Evolutionary conservation across 2,329 filamentous ascomycete genomes (phyloP).

Genomic region (Neofusicoccum laricinum): DNA sequence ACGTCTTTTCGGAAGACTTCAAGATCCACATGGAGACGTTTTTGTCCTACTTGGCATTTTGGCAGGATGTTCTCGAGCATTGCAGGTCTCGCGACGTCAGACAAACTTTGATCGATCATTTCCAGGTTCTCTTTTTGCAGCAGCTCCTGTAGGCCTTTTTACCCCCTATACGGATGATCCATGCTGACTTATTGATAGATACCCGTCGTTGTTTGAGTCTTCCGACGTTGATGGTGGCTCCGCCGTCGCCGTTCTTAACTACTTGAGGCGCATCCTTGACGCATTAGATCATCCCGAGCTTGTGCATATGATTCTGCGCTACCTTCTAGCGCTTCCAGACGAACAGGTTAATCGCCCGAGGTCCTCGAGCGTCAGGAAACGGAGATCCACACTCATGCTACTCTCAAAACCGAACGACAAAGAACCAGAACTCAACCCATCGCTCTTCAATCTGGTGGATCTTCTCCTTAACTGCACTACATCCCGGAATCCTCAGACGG

Average conservation of each 20-base stretch:
- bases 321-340: conserved; percentile 79
- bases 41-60: conserved; percentile 90
- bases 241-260: conserved; percentile 91
- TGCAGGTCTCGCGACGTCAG: conserved; percentile 90
- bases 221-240: conserved; percentile 97
- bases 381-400: conserved; percentile 85
- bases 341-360: conserved; percentile 20
- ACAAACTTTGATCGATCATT: conserved; percentile 90
- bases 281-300: conserved; percentile 90
- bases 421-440: conserved; percentile 73
- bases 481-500: conserved; percentile 83
- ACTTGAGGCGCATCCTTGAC: conserved; percentile 85
- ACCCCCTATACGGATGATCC: conserved; percentile 5
- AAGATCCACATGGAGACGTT: conserved; percentile 90
- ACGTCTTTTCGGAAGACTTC: conserved; percentile 71
- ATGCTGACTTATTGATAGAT: conserved; percentile 51
- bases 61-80: conserved; percentile 97
- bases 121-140: conserved; percentile 92
- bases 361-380: conserved; percentile 65
- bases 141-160: conserved; percentile 70
- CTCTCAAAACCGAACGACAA: conserved; percentile 75
- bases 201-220: conserved; percentile 92
- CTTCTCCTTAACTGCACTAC: conserved; percentile 80
- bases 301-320: conserved; percentile 89
- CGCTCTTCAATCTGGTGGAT: conserved; percentile 91